Evolutionary conservation across 345 rosid species (phyloP).

Genomic region (Bruguiera gymnorhiza): DNA sequence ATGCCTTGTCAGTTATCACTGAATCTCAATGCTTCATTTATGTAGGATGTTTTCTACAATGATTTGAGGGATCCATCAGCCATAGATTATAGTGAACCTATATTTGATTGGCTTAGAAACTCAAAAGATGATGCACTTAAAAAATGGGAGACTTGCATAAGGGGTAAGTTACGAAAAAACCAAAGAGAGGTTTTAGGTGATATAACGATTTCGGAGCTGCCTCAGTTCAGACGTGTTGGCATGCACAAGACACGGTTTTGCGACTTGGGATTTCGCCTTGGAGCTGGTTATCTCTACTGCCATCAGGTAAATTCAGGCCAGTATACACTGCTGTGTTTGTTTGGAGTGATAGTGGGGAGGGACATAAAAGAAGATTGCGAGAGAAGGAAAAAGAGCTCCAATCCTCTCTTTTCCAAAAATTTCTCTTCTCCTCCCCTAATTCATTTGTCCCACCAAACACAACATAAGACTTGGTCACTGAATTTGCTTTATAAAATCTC

Average conservation of each 20-base stretch:
- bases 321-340: not conserved
- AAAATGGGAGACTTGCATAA: conserved; percentile 66
- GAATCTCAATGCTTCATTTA: conserved; percentile 14
- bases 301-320: conserved; percentile 64
- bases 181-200: conserved; percentile 49
- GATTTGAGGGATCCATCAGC: conserved; percentile 67
- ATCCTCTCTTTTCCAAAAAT: too few relatives aligned
- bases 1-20: conserved; percentile 7
- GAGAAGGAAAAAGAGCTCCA: too few relatives aligned
- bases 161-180: conserved; percentile 56
- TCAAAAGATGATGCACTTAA: conserved; percentile 60
- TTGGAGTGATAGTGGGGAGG: too few relatives aligned
- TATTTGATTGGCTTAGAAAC: conserved; percentile 69
- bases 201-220: conserved; percentile 39
- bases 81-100: conserved; percentile 66
- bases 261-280: conserved; percentile 70
- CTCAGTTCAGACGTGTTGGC: conserved; percentile 46
- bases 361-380: too few relatives aligned
- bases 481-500: too few relatives aligned
- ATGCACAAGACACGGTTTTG: conserved; percentile 66
- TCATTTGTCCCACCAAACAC: too few relatives aligned
- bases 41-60: conserved; percentile 68
- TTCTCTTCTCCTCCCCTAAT: too few relatives aligned
- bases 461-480: too few relatives aligned
- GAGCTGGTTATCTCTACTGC: conserved; percentile 80